These are phyloP conservation scores for Agrostemma githago DNA, from an alignment of 148 eudicot species.

Conservation along the genomic window DNA sequence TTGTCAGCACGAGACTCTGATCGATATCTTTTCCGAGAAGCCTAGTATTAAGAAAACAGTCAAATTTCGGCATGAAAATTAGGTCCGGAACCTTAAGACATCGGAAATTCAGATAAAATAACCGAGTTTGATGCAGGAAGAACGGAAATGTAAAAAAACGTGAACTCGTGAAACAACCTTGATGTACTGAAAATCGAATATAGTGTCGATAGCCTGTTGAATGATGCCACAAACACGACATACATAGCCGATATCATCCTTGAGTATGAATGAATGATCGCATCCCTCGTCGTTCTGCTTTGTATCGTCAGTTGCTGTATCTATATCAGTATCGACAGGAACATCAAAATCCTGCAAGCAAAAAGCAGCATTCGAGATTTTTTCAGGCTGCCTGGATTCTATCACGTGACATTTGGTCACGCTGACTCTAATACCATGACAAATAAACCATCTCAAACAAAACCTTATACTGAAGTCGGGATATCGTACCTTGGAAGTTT, in stretches of 20 bases:
- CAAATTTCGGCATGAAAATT: neutral
- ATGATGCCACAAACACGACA: constrained; percentile 93
- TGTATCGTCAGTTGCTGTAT: constrained; percentile 29
- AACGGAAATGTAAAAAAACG: neutral
- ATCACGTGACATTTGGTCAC: too few species aligned
- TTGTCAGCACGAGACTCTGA: constrained; percentile 39
- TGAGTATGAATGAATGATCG: constrained; percentile 74
- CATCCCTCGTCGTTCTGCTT: constrained; percentile 63
- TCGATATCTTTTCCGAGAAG: constrained; percentile 47
- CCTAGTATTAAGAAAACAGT: constrained; percentile 32
- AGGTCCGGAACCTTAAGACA: neutral
- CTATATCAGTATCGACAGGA: constrained; percentile 26
- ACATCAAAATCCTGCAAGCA: constrained; percentile 55
- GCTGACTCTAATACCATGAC: too few species aligned
- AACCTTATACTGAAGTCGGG: neutral
- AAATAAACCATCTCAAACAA: too few species aligned
- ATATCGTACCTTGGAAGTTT: constrained; percentile 60
- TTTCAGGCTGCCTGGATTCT: neutral
- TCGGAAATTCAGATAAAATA: neutral
- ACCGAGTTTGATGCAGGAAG: neutral
- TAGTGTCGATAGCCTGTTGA: constrained; percentile 67
- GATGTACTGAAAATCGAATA: constrained; percentile 71
- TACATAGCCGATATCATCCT: constrained; percentile 87
- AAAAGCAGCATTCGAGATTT: constrained; percentile 7
- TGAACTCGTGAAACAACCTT: constrained; percentile 41